A percentile compares a stretch with the other conserved stretches of the same genome.
Conservation (phyloP, 768 basidiomycete genomes). For the Podaxis sp. region DNA sequence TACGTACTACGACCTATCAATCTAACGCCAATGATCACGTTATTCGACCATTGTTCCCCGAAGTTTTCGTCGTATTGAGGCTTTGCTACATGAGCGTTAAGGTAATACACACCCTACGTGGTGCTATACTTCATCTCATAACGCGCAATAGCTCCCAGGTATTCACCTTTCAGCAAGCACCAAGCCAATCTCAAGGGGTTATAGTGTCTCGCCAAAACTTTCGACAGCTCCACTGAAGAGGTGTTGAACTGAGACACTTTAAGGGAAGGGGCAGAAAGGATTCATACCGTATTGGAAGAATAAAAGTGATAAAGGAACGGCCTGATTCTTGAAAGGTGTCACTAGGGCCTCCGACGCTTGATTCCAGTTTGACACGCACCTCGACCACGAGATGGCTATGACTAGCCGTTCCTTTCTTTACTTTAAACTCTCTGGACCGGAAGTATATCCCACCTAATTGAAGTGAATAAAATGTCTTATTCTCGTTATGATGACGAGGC, state of each 20-base stretch:
- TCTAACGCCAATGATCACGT: no score
- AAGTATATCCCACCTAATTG: conserved; percentile 23
- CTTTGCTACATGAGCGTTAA: no score
- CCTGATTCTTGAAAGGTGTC: conserved; percentile 41
- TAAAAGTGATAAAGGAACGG: conserved; percentile 43
- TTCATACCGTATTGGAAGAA: conserved; percentile 58
- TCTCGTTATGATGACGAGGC: neutral
- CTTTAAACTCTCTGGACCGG: neutral
- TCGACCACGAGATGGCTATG: conserved; percentile 25
- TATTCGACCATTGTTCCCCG: no score
- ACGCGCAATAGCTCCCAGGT: conserved; percentile 45
- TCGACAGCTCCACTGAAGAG: conserved; percentile 41
- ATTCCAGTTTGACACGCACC: conserved; percentile 18
- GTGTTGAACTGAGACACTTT: neutral
- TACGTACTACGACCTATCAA: no score
- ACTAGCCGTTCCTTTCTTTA: conserved; percentile 10
- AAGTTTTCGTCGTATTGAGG: no score
- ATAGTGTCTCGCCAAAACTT: conserved; percentile 39
- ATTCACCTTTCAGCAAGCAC: conserved; percentile 42
- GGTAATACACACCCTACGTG: neutral
- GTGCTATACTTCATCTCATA: conserved; percentile 31
- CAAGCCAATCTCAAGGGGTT: conserved; percentile 52
- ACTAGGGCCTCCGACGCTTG: neutral
- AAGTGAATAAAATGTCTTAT: conserved; percentile 1
- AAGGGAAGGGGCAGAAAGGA: neutral